Evolutionary conservation across 1,284 basidiomycete genomes (phyloP).

Genomic region (Tremellales sp.): DNA sequence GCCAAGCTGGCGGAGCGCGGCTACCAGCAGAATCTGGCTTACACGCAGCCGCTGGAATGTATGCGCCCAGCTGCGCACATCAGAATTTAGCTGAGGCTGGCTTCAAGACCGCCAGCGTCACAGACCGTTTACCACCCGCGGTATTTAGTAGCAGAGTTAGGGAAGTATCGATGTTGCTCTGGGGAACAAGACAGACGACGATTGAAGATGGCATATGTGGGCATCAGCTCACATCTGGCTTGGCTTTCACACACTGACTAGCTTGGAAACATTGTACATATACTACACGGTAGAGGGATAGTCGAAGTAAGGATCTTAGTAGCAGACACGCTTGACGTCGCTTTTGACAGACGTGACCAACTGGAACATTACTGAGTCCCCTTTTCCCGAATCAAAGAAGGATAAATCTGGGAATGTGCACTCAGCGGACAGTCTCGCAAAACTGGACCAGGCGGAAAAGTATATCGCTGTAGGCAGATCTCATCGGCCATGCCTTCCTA

Average conservation of each 20-base stretch:
- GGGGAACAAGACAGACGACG: constrained; percentile 98
- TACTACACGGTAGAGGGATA: constrained; percentile 97
- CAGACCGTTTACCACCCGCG: constrained; percentile 98
- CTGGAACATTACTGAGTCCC: constrained; percentile 99
- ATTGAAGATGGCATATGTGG: constrained; percentile 98
- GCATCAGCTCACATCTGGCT: constrained; percentile 49
- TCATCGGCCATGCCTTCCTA: constrained; percentile 96
- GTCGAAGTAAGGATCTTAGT: constrained; percentile 63
- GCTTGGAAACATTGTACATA: constrained; percentile 11
- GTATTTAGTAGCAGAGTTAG: constrained; percentile 98
- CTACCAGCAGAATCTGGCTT: constrained; percentile 98
- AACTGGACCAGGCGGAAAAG: constrained; percentile 97
- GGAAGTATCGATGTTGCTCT: constrained; percentile 99
- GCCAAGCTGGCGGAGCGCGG: constrained; percentile 97
- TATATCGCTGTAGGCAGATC: constrained; percentile 98
- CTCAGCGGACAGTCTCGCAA: constrained; percentile 98
- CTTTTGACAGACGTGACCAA: constrained; percentile 50
- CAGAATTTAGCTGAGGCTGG: constrained; percentile 74
- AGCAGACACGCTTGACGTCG: not conserved
- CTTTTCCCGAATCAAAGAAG: constrained; percentile 97
- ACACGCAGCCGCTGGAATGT: not conserved
- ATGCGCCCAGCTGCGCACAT: not conserved
- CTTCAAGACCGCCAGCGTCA: constrained; percentile 97
- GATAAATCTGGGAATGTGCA: constrained; percentile 99
- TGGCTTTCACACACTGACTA: not conserved